Conservation (phyloP, 2,329 filamentous ascomycete genomes). For the Trichoderma endophyticum region DNA sequence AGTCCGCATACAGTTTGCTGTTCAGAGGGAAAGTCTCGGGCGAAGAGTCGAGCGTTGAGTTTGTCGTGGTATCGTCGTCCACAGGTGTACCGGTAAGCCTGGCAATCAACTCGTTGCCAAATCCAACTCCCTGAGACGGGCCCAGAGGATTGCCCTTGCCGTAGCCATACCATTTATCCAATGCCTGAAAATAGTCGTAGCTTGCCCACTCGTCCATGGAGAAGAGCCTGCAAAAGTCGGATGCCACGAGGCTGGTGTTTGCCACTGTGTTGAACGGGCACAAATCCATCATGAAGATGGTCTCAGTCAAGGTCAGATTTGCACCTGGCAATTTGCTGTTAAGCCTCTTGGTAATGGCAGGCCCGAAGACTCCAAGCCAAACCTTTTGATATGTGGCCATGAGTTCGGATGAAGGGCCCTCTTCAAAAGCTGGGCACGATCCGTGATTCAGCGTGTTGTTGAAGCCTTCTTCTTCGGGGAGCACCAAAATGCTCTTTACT, state of each 20-base stretch:
- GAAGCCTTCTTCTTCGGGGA: constrained; percentile 61
- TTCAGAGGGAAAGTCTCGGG: constrained; percentile 70
- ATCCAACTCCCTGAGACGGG: constrained; percentile 82
- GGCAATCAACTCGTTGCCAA: constrained; percentile 81
- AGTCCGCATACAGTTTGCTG: constrained; percentile 74
- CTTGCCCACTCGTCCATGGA: constrained; percentile 66
- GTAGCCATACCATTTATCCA: constrained; percentile 84
- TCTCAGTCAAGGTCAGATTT: constrained; percentile 60
- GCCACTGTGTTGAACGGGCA: constrained; percentile 84
- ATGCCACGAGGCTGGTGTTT: constrained; percentile 47
- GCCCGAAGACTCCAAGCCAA: constrained; percentile 64
- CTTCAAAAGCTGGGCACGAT: constrained; percentile 68
- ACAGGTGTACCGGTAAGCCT: constrained; percentile 70
- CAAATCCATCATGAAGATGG: constrained; percentile 78
- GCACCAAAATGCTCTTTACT: constrained; percentile 57
- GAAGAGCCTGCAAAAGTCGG: constrained; percentile 76
- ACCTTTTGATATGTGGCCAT: constrained; percentile 49
- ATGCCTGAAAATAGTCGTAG: constrained; percentile 77
- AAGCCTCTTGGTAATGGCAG: constrained; percentile 64
- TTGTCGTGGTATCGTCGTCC: constrained; percentile 69
- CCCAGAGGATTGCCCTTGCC: constrained; percentile 74
- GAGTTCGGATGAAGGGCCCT: constrained; percentile 48
- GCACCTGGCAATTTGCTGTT: constrained; percentile 66
- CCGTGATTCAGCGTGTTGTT: constrained; percentile 84
- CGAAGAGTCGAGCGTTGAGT: constrained; percentile 69